Evolutionary conservation across 257 asterid species (phyloP).

Genomic region (Eucommia ulmoides): DNA sequence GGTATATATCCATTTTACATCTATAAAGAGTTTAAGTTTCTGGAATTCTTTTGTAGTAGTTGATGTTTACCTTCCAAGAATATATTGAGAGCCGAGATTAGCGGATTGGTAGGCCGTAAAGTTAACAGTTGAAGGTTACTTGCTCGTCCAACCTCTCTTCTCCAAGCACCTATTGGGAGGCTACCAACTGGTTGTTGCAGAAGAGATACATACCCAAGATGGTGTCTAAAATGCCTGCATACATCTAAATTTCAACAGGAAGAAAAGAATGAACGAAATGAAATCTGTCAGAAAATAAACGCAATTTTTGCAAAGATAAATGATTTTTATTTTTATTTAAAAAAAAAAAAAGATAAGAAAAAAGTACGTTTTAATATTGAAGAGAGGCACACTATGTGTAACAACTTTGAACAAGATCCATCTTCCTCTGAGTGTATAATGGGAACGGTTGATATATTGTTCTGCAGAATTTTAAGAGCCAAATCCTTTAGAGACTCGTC

Average conservation of each 20-base stretch:
- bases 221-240: constrained; percentile 40
- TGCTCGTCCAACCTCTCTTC: constrained; percentile 22
- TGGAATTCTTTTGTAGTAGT: neutral
- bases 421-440: constrained; percentile 30
- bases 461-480: constrained; percentile 42
- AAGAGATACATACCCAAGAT: constrained; percentile 39
- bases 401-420: constrained; percentile 36
- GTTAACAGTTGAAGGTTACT: constrained; percentile 29
- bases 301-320: neutral
- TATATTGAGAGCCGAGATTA: constrained; percentile 36
- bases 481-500: constrained; percentile 47
- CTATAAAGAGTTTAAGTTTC: neutral
- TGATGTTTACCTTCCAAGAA: constrained; percentile 40
- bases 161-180: constrained; percentile 57
- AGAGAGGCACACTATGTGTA: constrained; percentile 45
- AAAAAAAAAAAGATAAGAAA: neutral
- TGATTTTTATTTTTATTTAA: neutral
- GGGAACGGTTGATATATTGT: constrained; percentile 49
- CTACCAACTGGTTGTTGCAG: constrained; percentile 47
- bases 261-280: constrained; percentile 1
- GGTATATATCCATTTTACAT: neutral
- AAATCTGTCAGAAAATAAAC: neutral
- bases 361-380: constrained; percentile 38
- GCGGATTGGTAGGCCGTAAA: constrained; percentile 27
- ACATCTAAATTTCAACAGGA: constrained; percentile 24